Evolutionary conservation across 805 yeast genomes (phyloP).

Genomic region (Huiozyma sinensis): DNA sequence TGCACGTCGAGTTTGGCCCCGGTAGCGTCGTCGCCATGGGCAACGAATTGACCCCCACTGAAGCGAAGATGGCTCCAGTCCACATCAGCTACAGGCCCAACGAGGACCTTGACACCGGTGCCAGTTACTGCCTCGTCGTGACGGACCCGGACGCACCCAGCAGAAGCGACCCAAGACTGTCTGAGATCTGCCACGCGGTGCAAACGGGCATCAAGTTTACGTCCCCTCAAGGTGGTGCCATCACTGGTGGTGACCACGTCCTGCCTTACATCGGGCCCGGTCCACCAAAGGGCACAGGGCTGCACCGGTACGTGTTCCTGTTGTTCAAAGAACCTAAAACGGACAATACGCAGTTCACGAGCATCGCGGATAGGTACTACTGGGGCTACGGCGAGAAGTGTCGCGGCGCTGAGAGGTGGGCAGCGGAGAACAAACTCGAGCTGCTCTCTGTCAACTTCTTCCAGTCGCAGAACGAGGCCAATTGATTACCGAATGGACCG

Average conservation of each 20-base stretch:
- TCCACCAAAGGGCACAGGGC: constrained; percentile 71
- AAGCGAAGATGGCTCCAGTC: constrained; percentile 61
- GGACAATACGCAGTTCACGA: neutral
- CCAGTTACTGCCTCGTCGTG: constrained; percentile 53
- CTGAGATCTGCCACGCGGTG: constrained; percentile 69
- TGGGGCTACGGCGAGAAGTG: constrained; percentile 76
- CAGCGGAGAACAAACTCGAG: constrained; percentile 39
- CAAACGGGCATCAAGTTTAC: constrained; percentile 38
- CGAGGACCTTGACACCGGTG: constrained; percentile 22
- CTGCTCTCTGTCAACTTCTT: constrained; percentile 76
- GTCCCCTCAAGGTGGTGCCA: constrained; percentile 9
- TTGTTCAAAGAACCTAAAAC: constrained; percentile 47
- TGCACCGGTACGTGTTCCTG: constrained; percentile 69
- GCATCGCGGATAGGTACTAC: constrained; percentile 14
- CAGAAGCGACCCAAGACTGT: constrained; percentile 64
- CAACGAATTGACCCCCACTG: constrained; percentile 46
- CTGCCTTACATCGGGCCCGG: constrained; percentile 66
- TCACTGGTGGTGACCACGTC: constrained; percentile 28
- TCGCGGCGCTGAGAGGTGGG: constrained; percentile 64
- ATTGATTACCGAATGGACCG: neutral
- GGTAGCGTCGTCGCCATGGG: constrained; percentile 55
- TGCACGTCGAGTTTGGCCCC: constrained; percentile 20
- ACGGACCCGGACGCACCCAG: constrained; percentile 92
- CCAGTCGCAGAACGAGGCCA: constrained; percentile 48
- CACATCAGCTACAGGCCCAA: constrained; percentile 53